Evolutionary conservation across 345 rosid genomes (phyloP).

Genomic region (Linum usitatissimum): DNA sequence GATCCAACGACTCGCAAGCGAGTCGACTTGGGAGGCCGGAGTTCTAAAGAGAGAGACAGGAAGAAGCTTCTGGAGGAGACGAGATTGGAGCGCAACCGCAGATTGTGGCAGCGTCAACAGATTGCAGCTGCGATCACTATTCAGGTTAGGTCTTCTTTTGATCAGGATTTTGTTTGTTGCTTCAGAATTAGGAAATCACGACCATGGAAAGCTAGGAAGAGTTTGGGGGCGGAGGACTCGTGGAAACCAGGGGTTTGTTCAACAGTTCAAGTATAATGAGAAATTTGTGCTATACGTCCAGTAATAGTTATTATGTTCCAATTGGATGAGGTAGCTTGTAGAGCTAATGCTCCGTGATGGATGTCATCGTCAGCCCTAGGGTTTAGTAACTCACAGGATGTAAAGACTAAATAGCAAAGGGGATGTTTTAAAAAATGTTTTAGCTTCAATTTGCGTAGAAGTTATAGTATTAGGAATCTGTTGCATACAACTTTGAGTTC

Average conservation of each 20-base stretch:
- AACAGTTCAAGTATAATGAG: background rate
- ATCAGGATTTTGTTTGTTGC: background rate
- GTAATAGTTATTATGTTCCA: background rate
- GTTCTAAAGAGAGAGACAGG: slow-evolving; percentile 90
- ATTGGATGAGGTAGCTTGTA: background rate
- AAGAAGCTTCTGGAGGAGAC: slow-evolving; percentile 95
- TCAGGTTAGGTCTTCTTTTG: slow-evolving; percentile 43
- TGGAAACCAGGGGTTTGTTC: background rate
- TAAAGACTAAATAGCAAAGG: too few species aligned
- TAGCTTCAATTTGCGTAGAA: too few species aligned
- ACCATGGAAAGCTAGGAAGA: background rate
- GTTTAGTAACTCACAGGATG: background rate
- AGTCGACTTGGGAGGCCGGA: slow-evolving; percentile 97
- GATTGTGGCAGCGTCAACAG: slow-evolving; percentile 62
- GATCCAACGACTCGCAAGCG: slow-evolving; percentile 90
- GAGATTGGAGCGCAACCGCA: slow-evolving; percentile 77
- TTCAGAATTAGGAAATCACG: background rate
- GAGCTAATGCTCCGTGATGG: background rate
- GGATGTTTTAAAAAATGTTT: too few species aligned
- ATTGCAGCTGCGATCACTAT: slow-evolving; percentile 67
- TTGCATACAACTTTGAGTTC: background rate
- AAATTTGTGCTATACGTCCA: too few species aligned
- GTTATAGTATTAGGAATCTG: too few species aligned
- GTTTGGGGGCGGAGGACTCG: background rate
- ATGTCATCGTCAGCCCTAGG: background rate